Evolutionary conservation across 352 stramenopile genomes (phyloP).

Genomic region (Pythium inflatum): DNA sequence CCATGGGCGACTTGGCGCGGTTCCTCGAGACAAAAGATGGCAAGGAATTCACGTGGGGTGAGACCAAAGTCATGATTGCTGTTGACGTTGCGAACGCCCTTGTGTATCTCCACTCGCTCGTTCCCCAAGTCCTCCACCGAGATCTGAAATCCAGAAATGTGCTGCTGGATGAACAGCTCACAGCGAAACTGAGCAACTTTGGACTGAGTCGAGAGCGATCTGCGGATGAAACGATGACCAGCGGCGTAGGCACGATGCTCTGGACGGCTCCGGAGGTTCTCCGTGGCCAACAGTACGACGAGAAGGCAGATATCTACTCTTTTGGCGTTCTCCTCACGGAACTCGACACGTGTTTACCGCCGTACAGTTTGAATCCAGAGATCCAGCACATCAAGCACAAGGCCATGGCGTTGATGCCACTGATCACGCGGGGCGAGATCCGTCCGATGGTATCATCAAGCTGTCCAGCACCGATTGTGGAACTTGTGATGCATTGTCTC

Average conservation of each 20-base stretch:
- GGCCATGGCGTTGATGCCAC: conserved; percentile 23
- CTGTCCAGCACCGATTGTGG: conserved; percentile 36
- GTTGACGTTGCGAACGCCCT: conserved; percentile 72
- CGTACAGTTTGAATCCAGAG: conserved; percentile 37
- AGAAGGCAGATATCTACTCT: conserved; percentile 69
- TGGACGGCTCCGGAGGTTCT: conserved; percentile 83
- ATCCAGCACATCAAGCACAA: conserved; percentile 19
- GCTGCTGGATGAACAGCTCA: conserved; percentile 34
- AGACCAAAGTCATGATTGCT: conserved; percentile 63
- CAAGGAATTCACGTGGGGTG: conserved; percentile 51
- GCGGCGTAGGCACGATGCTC: conserved; percentile 74
- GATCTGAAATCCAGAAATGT: conserved; percentile 60
- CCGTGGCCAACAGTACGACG: conserved; percentile 49
- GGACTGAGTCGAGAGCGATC: conserved; percentile 48
- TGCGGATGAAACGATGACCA: conserved; percentile 37
- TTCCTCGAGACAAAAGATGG: conserved; percentile 48
- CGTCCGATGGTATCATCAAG: conserved; percentile 42
- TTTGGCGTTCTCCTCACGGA: conserved; percentile 18
- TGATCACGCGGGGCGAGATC: conserved; percentile 36
- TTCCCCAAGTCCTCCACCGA: conserved; percentile 70
- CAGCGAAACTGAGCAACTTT: conserved; percentile 87
- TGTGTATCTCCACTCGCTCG: conserved; percentile 74
- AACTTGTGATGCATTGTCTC: conserved; percentile 25
- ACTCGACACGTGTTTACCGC: conserved; percentile 20
- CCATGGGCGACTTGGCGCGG: conserved; percentile 68